These are phyloP conservation scores for Trichoderma sp. DNA, from an alignment of 2,329 filamentous ascomycete genomes.

Conservation along the genomic window DNA sequence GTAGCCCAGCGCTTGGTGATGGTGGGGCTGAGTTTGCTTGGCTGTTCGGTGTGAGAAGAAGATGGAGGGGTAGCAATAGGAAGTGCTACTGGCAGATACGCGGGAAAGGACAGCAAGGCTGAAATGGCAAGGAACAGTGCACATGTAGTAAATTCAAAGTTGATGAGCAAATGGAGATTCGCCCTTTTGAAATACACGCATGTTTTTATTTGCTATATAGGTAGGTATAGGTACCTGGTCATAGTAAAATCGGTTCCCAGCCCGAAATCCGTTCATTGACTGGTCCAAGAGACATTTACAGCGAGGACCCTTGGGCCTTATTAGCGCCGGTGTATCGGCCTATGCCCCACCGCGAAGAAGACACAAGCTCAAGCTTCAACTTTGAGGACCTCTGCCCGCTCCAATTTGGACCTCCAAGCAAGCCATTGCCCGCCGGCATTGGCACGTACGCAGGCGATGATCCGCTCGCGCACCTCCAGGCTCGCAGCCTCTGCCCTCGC, in stretches of 20 bases:
- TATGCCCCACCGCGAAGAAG: conserved; percentile 7
- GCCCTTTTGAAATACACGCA: background rate
- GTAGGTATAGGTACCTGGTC: too few species aligned
- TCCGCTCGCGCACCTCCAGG: conserved; percentile 36
- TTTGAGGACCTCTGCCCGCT: background rate
- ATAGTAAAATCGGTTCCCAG: background rate
- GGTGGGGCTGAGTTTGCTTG: conserved; percentile 19
- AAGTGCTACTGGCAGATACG: background rate
- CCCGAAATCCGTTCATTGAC: background rate
- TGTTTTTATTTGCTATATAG: background rate
- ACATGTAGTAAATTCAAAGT: background rate
- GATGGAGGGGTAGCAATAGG: conserved; percentile 19
- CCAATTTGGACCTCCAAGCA: background rate
- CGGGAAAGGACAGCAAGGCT: background rate
- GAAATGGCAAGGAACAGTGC: background rate
- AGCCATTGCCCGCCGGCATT: conserved; percentile 21
- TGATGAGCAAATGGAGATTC: background rate
- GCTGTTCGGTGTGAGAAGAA: background rate
- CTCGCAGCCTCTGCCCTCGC: conserved; percentile 31
- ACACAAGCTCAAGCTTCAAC: background rate
- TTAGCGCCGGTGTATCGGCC: conserved; percentile 12
- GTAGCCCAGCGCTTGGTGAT: conserved; percentile 16
- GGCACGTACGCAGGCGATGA: conserved; percentile 35
- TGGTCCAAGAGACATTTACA: background rate
- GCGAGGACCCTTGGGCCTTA: background rate